Conservation (phyloP, 2,329 filamentous ascomycete species). For the Fragosphaeria purpurea region DNA sequence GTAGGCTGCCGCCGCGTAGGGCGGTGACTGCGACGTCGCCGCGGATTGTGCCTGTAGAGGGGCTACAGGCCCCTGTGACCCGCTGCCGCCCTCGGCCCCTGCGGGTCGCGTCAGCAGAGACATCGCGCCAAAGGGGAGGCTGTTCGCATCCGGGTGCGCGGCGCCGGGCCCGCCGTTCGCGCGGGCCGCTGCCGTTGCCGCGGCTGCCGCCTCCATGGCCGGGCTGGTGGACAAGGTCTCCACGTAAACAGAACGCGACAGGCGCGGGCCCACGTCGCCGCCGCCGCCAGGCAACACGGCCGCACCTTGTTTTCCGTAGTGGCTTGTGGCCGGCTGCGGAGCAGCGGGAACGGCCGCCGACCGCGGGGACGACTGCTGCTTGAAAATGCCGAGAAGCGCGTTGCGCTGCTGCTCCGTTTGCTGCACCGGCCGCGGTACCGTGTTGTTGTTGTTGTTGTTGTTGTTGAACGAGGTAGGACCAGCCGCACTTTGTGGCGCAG, state of each 20-base stretch:
- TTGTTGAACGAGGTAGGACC: not conserved
- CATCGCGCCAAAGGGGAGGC: conserved; percentile 28
- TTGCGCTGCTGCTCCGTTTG: conserved; percentile 6
- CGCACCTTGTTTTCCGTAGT: too few relatives aligned
- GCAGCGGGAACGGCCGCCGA: too few relatives aligned
- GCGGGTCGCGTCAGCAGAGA: conserved; percentile 28
- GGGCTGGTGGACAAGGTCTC: too few relatives aligned
- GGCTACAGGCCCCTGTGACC: too few relatives aligned
- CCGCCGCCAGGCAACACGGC: too few relatives aligned
- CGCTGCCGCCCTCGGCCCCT: conserved; percentile 5
- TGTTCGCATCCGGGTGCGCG: conserved; percentile 25
- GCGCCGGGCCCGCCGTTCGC: conserved; percentile 22
- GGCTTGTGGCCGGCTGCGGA: too few relatives aligned
- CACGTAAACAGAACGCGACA: too few relatives aligned
- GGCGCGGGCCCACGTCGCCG: too few relatives aligned
- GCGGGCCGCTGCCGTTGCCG: conserved; percentile 13
- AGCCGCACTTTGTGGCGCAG: too few relatives aligned
- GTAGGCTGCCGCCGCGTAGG: too few relatives aligned
- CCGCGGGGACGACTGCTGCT: conserved; percentile 20
- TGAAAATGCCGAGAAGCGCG: conserved; percentile 29
- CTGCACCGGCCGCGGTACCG: not conserved
- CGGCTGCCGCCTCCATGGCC: conserved; percentile 8
- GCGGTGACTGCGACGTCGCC: too few relatives aligned
- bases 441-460: not conserved
- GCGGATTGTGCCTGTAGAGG: too few relatives aligned